A percentile compares a stretch with the other conserved stretches of the same genome.
These are phyloP conservation scores for Sophora flavescens DNA, from an alignment of 306 rosid species.

Conservation along the genomic window DNA sequence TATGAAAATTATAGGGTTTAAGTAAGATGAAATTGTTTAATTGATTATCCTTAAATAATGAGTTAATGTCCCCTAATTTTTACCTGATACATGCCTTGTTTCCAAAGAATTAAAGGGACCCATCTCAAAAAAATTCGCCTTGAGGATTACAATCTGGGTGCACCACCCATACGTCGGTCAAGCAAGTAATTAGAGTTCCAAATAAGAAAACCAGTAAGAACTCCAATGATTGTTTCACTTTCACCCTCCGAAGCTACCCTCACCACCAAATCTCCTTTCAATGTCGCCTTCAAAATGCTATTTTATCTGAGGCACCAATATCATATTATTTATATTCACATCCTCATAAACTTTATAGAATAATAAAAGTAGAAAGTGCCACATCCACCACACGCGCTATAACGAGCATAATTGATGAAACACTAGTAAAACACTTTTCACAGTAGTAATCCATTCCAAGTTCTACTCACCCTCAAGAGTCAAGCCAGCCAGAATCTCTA, in stretches of 20 bases:
- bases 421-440: not conserved
- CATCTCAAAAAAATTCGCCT: not conserved
- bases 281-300: not conserved
- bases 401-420: not conserved
- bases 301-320: not conserved
- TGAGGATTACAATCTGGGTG: not conserved
- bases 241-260: not conserved
- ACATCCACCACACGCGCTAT: slow-evolving; percentile 25
- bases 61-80: not conserved
- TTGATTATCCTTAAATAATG: no score
- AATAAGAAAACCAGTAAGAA: not conserved
- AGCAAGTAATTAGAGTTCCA: not conserved
- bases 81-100: not conserved
- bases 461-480: not conserved
- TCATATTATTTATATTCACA: not conserved
- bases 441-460: not conserved
- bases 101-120: slow-evolving; percentile 14
- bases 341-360: not conserved
- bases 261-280: not conserved
- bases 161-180: not conserved
- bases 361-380: not conserved
- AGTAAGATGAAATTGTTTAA: no score
- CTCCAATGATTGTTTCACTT: not conserved
- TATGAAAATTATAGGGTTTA: no score
- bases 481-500: slow-evolving; percentile 40